phyloP scores from a whole-genome alignment of 257 asterid species.

The Linderniella brevidens region DNA sequence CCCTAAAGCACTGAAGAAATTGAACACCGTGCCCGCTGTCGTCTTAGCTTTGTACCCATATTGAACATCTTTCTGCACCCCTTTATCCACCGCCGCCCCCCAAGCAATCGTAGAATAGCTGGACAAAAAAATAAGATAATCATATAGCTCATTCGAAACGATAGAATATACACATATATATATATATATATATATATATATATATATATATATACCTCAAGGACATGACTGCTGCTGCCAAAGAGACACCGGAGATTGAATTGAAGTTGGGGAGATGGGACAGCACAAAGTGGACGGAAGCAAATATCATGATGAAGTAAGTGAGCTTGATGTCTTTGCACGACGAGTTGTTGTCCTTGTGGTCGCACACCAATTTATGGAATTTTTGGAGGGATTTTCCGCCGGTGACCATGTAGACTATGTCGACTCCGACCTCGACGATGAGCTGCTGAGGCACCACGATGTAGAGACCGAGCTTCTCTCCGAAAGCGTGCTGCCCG shows the following conservation, averaged over 20 bases:
- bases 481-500: no score
- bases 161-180: no score
- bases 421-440: no score
- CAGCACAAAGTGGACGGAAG: conserved; percentile 83
- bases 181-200: no score
- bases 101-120: conserved; percentile 92
- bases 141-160: background rate
- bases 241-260: conserved; percentile 71
- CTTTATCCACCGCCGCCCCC: conserved; percentile 61
- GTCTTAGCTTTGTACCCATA: conserved; percentile 50
- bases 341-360: conserved; percentile 18
- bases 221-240: conserved; percentile 95
- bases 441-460: no score
- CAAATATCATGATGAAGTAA: conserved; percentile 76
- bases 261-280: conserved; percentile 90
- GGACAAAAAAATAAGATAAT: conserved; percentile 4
- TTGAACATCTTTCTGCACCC: conserved; percentile 37
- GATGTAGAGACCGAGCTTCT: no score
- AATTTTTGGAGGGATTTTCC: conserved; percentile 63
- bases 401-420: conserved; percentile 89
- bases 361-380: conserved; percentile 34
- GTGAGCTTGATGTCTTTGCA: conserved; percentile 62
- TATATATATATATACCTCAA: conserved; percentile 64
- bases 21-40: conserved; percentile 42
- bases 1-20: conserved; percentile 68